Base-by-base conservation (phyloP, 306 rosid species). In the Styphnolobium japonicum region DNA sequence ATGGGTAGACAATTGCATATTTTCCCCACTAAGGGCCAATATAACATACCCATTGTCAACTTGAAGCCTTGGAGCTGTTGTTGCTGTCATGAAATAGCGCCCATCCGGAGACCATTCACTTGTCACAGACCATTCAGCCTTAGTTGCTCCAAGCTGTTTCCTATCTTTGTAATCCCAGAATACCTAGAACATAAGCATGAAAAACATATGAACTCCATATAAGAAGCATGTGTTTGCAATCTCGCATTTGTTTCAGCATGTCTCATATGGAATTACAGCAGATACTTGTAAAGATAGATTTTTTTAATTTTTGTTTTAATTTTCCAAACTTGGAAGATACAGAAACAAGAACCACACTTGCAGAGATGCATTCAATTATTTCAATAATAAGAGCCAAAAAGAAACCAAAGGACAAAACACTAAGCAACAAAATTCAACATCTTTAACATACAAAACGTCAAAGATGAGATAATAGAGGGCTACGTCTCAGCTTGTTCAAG, bases 51-150 rank as follows among this genome's bases (percentile, higher is more conserved):
- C 97, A 73, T 94, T 92, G 79, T 94, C 98, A 72, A 94, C 93
- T 90, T 92, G 97, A 67, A 92, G 97, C 85, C 98, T 91, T 31
- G 98, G 98, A 71, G 98, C 97, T 11, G 98, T 94, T 51, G 98
- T 92, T 19, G 97, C 97, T 37, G 98, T 94, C 98, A 94, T 91
- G 89, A 94, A 92, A 85, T 91, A 94, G 80, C 89, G 73, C 57
- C 98, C 98, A 86, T 92, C 93, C 1, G 98, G 89, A 70, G 98
- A 94, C 97, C 98, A 94, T 84, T 94, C 98, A 75, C 97, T 91
- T 22, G 97, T 86, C 77, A 94, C 97, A 37, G 98, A 94, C 87
- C 92, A 91, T 80, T 92, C 98, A 39, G 97, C 97, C 86, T 77
- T 91, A 2, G 94, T 92, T 81, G 89, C 14, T 71, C 72, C 89